Conservation (phyloP, 495 filamentous ascomycete species). For the Penicillium canariense region DNA sequence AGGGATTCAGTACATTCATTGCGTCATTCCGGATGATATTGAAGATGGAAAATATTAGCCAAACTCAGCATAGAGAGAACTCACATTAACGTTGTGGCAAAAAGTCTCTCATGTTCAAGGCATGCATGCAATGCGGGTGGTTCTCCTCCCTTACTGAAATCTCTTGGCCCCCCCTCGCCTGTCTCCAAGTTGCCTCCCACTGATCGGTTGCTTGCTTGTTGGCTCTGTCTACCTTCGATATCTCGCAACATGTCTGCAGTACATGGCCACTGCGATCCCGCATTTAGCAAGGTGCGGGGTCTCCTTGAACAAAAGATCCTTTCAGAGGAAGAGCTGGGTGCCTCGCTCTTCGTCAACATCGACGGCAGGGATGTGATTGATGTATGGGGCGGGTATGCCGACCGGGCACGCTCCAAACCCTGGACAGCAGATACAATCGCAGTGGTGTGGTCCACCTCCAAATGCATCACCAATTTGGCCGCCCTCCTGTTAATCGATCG, state of each 20-base stretch:
- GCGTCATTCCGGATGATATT: too few species aligned
- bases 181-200: too few species aligned
- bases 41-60: too few species aligned
- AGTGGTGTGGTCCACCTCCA: conserved; percentile 25
- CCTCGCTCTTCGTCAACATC: conserved; percentile 29
- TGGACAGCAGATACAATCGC: conserved; percentile 32
- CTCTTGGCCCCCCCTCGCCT: too few species aligned
- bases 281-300: conserved; percentile 19
- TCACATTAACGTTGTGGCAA: too few species aligned
- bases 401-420: conserved; percentile 12
- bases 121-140: too few species aligned
- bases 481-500: conserved; percentile 26
- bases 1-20: too few species aligned
- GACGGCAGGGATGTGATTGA: conserved; percentile 30
- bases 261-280: conserved; percentile 21
- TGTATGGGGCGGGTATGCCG: conserved; percentile 29
- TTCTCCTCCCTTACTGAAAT: too few species aligned
- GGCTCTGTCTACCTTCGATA: background rate
- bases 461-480: conserved; percentile 28
- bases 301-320: conserved; percentile 18
- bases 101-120: too few species aligned
- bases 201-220: too few species aligned
- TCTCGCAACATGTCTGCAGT: conserved; percentile 21
- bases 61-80: too few species aligned
- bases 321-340: conserved; percentile 25